phyloP scores from a whole-genome alignment of 2,329 filamentous ascomycete genomes.

The Aspergillus quadrilineatus region DNA sequence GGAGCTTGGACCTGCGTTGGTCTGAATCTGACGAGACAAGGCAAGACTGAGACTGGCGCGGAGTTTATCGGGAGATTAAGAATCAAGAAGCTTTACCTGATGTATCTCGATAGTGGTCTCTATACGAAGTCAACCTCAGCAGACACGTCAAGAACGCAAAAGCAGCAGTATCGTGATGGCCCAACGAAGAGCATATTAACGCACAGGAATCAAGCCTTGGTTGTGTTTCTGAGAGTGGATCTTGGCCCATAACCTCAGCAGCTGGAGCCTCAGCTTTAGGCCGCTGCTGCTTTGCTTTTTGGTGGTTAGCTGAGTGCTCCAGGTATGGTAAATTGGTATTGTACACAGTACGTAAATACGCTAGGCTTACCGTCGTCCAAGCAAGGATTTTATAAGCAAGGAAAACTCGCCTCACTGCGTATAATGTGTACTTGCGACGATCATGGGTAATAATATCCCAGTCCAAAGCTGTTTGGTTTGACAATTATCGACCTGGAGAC shows the following conservation, averaged over 20 bases:
- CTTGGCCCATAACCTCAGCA: background rate
- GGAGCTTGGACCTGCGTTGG: conserved; percentile 11
- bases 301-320: conserved; percentile 10
- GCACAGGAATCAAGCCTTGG: conserved; percentile 1
- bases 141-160: background rate
- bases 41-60: background rate
- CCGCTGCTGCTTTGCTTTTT: conserved; percentile 2
- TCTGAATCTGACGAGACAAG: background rate
- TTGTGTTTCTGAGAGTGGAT: conserved; percentile 8
- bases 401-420: background rate
- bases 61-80: background rate
- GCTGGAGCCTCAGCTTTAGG: background rate
- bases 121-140: background rate
- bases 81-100: background rate
- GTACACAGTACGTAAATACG: conserved; percentile 9
- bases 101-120: background rate
- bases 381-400: background rate
- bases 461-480: no score
- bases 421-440: background rate
- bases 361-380: background rate
- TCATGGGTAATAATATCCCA: no score
- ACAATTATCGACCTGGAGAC: background rate
- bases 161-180: background rate
- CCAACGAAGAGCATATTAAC: background rate
- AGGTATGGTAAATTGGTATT: conserved; percentile 1